Base-by-base conservation (phyloP, 2,329 filamentous ascomycete species). In the Lasiodiplodia hormozganensis region DNA sequence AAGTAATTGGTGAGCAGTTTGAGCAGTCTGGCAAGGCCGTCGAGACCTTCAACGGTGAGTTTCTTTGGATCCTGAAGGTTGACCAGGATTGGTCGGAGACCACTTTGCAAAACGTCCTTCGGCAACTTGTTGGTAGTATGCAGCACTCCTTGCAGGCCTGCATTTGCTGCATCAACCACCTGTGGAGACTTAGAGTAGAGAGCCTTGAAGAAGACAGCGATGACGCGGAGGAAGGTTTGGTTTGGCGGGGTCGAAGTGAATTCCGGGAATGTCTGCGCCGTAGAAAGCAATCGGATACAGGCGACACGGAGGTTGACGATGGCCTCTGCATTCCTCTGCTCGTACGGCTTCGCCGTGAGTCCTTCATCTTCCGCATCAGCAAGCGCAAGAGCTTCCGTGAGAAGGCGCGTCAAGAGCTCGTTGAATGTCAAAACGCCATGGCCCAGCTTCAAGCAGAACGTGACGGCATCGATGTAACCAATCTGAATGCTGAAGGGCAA, bases 1-100 rank as follows among this genome's bases (percentile, higher is more conserved):
- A 99, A 99, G 79, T 99, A 99, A 69, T 96, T 98, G 0, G 95
- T 99, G 21, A 99, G 84, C 2, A 99, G 85, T 71, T 96, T 95
- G 70, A 99, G 82, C 1, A 99, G 85, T 49, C 95, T 89, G 21
- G 94, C 94, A 38, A 99, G 84, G 31, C 97, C 97, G 77, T 98
- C 94, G 4, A 99, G 84, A 2, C 94, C 94, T 74, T 94, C 92
- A 0, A 95, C 92, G 23, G 90, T 97, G 23, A 99, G 84, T 68
- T 95, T 90, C 78, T 97, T 93, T 0, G 95, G 92, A 76, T 99
- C 96, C 72, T 97, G 95, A 3, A 99, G 86, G 76, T 97, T 99
- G 76, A 97, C 94, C 43, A 99, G 82, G n/a, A 99, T 97, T 0
- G 96, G 96, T 6, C 95, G 89, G 47, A 99, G 86, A 2, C 96